Evolutionary conservation across 768 basidiomycete species (phyloP), one percentile per base, ranked within the genome.

Genomic region (Ramaria sp.): DNA sequence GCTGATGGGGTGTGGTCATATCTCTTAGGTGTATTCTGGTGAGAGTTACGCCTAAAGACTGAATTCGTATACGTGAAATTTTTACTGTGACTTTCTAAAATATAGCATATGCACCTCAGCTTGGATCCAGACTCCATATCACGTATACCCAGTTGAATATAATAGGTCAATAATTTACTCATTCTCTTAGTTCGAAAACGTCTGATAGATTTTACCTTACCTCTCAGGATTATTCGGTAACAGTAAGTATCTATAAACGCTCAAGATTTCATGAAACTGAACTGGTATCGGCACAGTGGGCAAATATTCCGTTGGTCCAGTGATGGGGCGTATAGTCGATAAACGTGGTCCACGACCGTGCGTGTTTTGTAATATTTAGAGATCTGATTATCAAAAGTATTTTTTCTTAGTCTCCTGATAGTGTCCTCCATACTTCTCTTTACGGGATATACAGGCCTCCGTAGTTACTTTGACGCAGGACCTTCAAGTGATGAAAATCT

Each of bases 251-350:
- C 18, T 34, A 48, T 28, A n/a, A 16, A 5, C 5, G 28, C 4
- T 24, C 18, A n/a, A n/a, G 39, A 7, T n/a, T 41, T 15, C 47
- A 3, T 12, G 4, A 18, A 39, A 6, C 9, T 34, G 34, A 48
- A 34, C 39, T 5, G 47, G 15, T 56, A 47, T 30, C 32, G 32
- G 45, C 15, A 1, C 64, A 84, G 83, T 89, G 49, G 91, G 90
- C 15, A 82, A 88, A 3, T 90, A 89, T 62, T 71, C 73, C 56
- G 79, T 74, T 15, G 88, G 87, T 9, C 91, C 91, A 20, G 59
- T 87, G 48, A 84, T 81, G 81, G 92, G 92, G 3, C 76, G 81
- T 48, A 74, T 92, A 15, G 83, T 89, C 4, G 93, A 95, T 68
- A 55, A 66, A 13, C 71, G 74, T 27, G 91, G 91, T 1, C 89